Conservation (phyloP, 176 grass and related monocot genomes). For the Aegilops sharonensis region DNA sequence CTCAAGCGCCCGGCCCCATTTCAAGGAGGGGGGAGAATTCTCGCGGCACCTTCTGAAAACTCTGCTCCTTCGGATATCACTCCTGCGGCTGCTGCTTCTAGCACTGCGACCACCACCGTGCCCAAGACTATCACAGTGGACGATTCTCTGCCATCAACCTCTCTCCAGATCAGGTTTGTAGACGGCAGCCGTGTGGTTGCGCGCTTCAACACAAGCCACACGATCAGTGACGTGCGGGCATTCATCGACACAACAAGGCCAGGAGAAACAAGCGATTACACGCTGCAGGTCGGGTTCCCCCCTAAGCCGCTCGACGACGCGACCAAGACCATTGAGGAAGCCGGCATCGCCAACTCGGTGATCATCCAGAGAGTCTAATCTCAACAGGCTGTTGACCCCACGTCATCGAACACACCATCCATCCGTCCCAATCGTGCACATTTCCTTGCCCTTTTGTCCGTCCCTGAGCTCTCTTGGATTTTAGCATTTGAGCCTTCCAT, state of each 20-base stretch:
- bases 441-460: slow-evolving; percentile 7
- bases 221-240: slow-evolving; percentile 62
- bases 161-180: slow-evolving; percentile 82
- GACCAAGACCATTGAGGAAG: slow-evolving; percentile 81
- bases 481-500: slow-evolving; percentile 4
- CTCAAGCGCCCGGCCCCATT: slow-evolving; percentile 43
- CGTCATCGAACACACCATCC: neutral
- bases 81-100: slow-evolving; percentile 24
- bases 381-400: neutral
- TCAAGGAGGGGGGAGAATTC: slow-evolving; percentile 55
- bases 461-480: neutral
- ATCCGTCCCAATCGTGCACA: slow-evolving; percentile 13
- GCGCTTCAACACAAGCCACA: slow-evolving; percentile 80
- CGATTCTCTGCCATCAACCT: slow-evolving; percentile 73
- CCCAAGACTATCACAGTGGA: slow-evolving; percentile 47
- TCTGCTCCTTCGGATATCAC: slow-evolving; percentile 15
- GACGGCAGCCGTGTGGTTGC: slow-evolving; percentile 78
- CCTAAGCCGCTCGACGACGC: slow-evolving; percentile 68
- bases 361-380: slow-evolving; percentile 80
- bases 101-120: neutral
- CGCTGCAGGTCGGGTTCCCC: slow-evolving; percentile 73
- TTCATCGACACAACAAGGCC: slow-evolving; percentile 73
- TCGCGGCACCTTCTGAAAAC: slow-evolving; percentile 35
- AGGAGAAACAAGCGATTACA: slow-evolving; percentile 50
- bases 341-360: slow-evolving; percentile 77